These are phyloP conservation scores for Macrophomina pseudophaseolina DNA, from an alignment of 2,329 filamentous ascomycete species.

Conservation along the genomic window DNA sequence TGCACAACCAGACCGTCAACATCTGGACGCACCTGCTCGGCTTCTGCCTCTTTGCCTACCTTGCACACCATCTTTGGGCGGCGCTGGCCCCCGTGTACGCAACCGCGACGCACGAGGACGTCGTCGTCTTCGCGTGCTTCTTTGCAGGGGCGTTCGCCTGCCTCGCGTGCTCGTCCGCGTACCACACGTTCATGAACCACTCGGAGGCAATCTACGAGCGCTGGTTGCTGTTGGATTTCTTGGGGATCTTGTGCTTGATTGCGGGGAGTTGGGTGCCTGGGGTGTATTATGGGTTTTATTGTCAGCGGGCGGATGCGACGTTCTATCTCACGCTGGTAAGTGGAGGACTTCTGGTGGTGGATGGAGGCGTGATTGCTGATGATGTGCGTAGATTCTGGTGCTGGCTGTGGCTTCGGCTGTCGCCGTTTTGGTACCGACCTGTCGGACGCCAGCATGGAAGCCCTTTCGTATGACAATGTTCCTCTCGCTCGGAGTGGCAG, in stretches of 20 bases:
- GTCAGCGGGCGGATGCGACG: constrained; percentile 39
- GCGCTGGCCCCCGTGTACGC: constrained; percentile 37
- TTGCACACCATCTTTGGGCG: constrained; percentile 33
- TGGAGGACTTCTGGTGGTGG: background rate
- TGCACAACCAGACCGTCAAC: constrained; percentile 74
- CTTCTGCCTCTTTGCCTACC: constrained; percentile 34
- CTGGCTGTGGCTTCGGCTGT: constrained; percentile 41
- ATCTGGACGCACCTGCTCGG: constrained; percentile 69
- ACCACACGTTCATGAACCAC: constrained; percentile 85
- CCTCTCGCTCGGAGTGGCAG: constrained; percentile 48
- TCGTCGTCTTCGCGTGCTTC: constrained; percentile 44
- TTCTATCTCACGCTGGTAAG: constrained; percentile 46
- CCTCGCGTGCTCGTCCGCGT: constrained; percentile 65
- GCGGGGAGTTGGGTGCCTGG: constrained; percentile 89
- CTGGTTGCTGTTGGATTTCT: constrained; percentile 93
- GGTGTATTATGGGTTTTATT: constrained; percentile 63
- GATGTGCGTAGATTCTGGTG: constrained; percentile 2
- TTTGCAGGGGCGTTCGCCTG: constrained; percentile 49
- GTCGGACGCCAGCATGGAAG: constrained; percentile 47
- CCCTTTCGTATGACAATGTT: constrained; percentile 50
- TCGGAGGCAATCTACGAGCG: constrained; percentile 76
- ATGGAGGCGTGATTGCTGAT: background rate
- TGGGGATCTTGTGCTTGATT: constrained; percentile 90
- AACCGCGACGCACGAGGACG: constrained; percentile 41
- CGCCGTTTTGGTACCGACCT: constrained; percentile 45